A percentile compares a stretch with the other conserved stretches of the same genome.
These are phyloP conservation scores for Diaporthe caulivora DNA, from an alignment of 2,329 filamentous ascomycete species.

Conservation along the genomic window DNA sequence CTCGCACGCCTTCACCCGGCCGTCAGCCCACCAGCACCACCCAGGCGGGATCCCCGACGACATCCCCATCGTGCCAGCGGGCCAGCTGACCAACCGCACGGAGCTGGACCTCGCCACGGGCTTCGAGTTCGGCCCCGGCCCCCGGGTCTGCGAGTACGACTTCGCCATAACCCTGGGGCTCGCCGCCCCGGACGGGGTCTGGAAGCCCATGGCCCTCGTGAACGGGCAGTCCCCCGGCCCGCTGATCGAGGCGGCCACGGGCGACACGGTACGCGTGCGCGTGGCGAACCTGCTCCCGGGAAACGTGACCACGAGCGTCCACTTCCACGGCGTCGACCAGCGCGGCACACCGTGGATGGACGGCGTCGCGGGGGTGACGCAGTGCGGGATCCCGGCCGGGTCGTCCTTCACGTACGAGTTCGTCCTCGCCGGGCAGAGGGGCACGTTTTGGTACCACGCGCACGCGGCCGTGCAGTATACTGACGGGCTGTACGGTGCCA, in stretches of 20 bases:
- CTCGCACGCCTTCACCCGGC: background rate
- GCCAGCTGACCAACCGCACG: conserved; percentile 37
- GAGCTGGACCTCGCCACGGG: conserved; percentile 43
- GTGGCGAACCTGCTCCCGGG: conserved; percentile 54
- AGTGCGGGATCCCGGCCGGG: conserved; percentile 70
- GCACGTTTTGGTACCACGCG: conserved; percentile 69
- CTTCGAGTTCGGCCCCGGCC: conserved; percentile 41
- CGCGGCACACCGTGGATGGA: conserved; percentile 75
- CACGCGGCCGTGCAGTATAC: conserved; percentile 73
- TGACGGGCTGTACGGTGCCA: conserved; percentile 72
- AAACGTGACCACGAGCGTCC: conserved; percentile 64
- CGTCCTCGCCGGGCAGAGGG: conserved; percentile 55
- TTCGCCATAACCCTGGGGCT: conserved; percentile 50
- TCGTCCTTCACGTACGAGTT: conserved; percentile 71
- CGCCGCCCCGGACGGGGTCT: conserved; percentile 51
- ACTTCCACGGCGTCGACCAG: conserved; percentile 78
- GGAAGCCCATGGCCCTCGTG: conserved; percentile 53
- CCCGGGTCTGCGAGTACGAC: conserved; percentile 47
- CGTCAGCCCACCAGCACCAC: conserved; percentile 36
- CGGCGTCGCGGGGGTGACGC: conserved; percentile 71
- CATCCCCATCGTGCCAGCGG: conserved; percentile 42
- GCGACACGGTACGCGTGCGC: conserved; percentile 56
- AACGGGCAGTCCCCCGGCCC: conserved; percentile 59
- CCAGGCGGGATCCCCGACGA: conserved; percentile 43
- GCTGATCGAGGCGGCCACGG: conserved; percentile 57